Percentiles rank a stretch among this genome's conserved stretches.
Evolutionary conservation across 306 rosid species (phyloP).

Genomic region (Dalbergia oliveri): DNA sequence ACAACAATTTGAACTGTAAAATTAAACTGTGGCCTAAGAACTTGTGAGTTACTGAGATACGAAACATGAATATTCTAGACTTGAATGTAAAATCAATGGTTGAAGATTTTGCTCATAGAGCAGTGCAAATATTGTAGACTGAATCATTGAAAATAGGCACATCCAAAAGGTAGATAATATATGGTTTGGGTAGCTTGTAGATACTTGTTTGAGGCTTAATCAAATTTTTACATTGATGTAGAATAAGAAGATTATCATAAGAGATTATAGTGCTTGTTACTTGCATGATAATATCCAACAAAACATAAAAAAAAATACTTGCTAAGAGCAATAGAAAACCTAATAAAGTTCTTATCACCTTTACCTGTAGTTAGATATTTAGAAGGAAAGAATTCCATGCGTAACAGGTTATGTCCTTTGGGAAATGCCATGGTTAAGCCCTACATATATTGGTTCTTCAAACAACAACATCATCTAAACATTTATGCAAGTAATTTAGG

Average conservation of each 20-base stretch:
- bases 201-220: slow-evolving; percentile 54
- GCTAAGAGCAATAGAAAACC: slow-evolving; percentile 64
- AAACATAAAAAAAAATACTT: slow-evolving; percentile 57
- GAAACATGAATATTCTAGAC: slow-evolving; percentile 57
- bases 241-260: background rate
- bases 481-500: no score
- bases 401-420: slow-evolving; percentile 70
- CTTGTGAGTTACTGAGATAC: slow-evolving; percentile 63
- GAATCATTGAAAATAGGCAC: slow-evolving; percentile 64
- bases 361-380: slow-evolving; percentile 26
- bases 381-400: slow-evolving; percentile 46
- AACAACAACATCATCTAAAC: no score
- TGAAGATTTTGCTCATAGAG: slow-evolving; percentile 50
- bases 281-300: slow-evolving; percentile 71
- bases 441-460: slow-evolving; percentile 39
- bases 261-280: slow-evolving; percentile 43
- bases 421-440: slow-evolving; percentile 74
- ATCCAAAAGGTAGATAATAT: slow-evolving; percentile 65
- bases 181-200: slow-evolving; percentile 67
- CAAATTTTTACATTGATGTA: slow-evolving; percentile 8
- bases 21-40: background rate
- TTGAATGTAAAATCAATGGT: slow-evolving; percentile 62
- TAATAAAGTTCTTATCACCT: slow-evolving; percentile 47
- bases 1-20: background rate
- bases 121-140: slow-evolving; percentile 56